A percentile compares a stretch with the other conserved stretches of the same genome.
Conservation (phyloP, 305 asterid species). For the Fraxinus xanthoxyloides region DNA sequence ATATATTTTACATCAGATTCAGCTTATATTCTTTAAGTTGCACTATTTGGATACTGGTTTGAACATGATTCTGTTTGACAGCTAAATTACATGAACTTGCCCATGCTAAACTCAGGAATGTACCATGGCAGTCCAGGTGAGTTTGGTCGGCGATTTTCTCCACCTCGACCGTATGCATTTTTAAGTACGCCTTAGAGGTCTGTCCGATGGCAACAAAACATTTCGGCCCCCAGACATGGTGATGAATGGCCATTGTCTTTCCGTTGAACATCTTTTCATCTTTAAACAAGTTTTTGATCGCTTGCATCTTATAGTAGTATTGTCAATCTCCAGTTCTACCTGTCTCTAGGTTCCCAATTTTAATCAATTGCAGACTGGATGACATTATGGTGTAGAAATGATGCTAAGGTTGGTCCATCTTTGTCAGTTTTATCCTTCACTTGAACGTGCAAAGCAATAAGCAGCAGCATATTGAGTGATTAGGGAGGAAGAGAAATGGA, state of each 20-base stretch:
- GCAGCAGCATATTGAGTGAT: too few species aligned
- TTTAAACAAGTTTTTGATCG: too few species aligned
- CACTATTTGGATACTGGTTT: neutral
- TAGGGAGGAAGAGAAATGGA: too few species aligned
- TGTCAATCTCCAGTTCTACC: too few species aligned
- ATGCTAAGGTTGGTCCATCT: neutral
- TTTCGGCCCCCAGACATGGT: neutral
- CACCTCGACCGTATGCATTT: conserved; percentile 68
- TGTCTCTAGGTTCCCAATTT: too few species aligned
- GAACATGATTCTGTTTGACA: neutral
- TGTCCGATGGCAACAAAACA: conserved; percentile 30
- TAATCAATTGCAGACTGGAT: neutral
- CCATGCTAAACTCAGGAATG: neutral
- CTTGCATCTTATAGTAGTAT: too few species aligned
- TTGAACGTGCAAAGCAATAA: neutral
- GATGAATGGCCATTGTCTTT: too few species aligned
- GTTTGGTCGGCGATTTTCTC: conserved; percentile 30
- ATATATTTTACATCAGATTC: neutral
- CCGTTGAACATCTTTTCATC: too few species aligned
- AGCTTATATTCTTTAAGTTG: neutral
- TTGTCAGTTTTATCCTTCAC: neutral
- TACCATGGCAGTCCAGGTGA: too few species aligned
- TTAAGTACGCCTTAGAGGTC: conserved; percentile 83
- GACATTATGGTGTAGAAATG: neutral
- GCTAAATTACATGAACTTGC: neutral